Base-by-base conservation (phyloP, 805 yeast genomes). In the Saccharomycopsis babjevae region DNA sequence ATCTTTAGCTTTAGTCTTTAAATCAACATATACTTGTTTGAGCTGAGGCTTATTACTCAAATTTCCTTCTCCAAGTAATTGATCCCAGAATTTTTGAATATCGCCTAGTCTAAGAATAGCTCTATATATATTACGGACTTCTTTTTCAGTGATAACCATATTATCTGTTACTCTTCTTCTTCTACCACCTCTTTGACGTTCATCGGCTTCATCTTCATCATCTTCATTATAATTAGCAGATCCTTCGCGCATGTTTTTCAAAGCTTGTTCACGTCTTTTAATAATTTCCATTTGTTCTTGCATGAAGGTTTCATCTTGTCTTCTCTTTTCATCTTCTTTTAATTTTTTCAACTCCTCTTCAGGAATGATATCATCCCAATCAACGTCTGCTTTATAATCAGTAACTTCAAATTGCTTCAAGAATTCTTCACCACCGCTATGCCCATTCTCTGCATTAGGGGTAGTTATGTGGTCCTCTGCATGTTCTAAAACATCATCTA, bases 361-460 rank as follows among this genome's bases (percentile, higher is more conserved):
- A 0, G 99, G 99, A 68, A 94, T 94, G 67, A 94, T 94, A 72
- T 94, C 99, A 75, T 94, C 98, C 99, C 99, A 94, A 65, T 91
- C 96, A 64, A 93, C 91, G 72, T 93, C 97, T 0, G 99, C 98
- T 76, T 94, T 94, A 73, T 92, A 96, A 71, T 94, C 99, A 0
- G 99, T 94, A 59, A 94, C 99, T 74, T 94, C 99, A 72, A 94
- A 94, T 74, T 94, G 99, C 69, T 84, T 90, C 74, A 94, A 79
- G 70, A 94, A 94, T 74, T 94, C 99, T 73, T 94, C 99, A 61
- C 98, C 97, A 62, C 99, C 99, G 60, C 94, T 78, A 68, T 94
- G 96, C n/a, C 97, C 89, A 69, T 94, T 98, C 5, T 98, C 98
- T 22, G 94, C 73, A 46, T 94, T 99, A 0, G 98, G 97, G 0